Evolutionary conservation across 75 land plant genomes (phyloP), one percentile per base, ranked within the genome.

Genomic region (Azolla pinnata): DNA sequence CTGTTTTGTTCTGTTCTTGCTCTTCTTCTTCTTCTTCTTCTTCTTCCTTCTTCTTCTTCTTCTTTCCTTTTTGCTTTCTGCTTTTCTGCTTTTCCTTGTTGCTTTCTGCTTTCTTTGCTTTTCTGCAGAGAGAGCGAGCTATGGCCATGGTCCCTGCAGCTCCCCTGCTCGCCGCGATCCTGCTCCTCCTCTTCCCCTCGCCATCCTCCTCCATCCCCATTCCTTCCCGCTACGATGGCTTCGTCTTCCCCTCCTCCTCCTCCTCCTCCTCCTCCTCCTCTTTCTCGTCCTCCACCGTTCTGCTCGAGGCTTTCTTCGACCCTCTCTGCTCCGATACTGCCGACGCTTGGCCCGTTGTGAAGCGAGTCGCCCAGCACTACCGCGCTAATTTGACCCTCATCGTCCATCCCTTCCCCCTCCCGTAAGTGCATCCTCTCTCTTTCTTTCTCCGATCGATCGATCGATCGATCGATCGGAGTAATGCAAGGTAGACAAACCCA

Each of bases 241-340:
- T 92, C 71, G 65, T 70, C 57, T 88, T 80, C 77, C 54, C 38
- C 2, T 59, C 0, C 2, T 24, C 56, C n/a, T 4, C 49, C 12
- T 46, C 49, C 2, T 46, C 2, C 17, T 46, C 49, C 4, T 14
- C 49, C 10, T 46, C 82, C 5, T 24, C 56, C n/a, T 4, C 49
- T 3, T 46, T 23, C 2, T 46, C 2, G 4, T 46, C 49, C 4
- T 14, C 49, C 10, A 44, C 82, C 5, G 61, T 92, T 31, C 12
- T 82, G 14, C 67, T 90, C 63, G 97, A 92, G 69, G 95, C 86
- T 20, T 92, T 92, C 79, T 66, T 85, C 31, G 97, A 92, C 59
- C 95, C 97, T 0, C 67, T 92, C 21, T 92, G 97, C 70, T 82
- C 82, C 50, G 89, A 92, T 46, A 88, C 86, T 70, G 69, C 85